Evolutionary conservation across 106 monocot species (phyloP), one percentile per base, ranked within the genome.

Genomic region (Alisma plantagoaquatica): DNA sequence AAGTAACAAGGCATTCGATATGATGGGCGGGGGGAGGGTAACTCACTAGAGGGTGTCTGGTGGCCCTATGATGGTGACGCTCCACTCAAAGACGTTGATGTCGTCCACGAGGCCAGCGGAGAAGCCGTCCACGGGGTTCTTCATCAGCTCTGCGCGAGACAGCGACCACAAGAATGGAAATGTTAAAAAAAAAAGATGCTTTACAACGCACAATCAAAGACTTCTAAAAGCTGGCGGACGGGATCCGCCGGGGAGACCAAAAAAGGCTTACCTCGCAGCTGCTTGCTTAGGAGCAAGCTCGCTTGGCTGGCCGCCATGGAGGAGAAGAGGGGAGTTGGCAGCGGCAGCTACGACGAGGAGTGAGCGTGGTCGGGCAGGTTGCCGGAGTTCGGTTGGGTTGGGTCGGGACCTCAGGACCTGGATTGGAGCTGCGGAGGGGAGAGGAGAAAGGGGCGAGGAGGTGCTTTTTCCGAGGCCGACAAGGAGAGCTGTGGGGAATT

Each of bases 211-310:
- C 14, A 20, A 44, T 38, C 7, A 21, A 22, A 55, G n/a, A n/a
- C n/a, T n/a, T n/a, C n/a, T n/a, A n/a, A n/a, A n/a, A n/a, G n/a
- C n/a, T n/a, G n/a, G n/a, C n/a, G n/a, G n/a, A 55, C n/a, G 33
- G 29, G 29, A 31, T 18, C 23, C 10, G 19, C 3, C n/a, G n/a
- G n/a, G n/a, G n/a, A n/a, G n/a, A 46, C 0, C 46, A 14, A 9
- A n/a, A 29, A 53, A 12, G 1, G 52, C 1, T 0, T 57, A 76
- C 75, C 75, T 70, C 56, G 69, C 29, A 79, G 70, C 35, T 73
- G 78, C 69, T 79, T 73, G 61, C 61, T 64, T 27, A 79, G 78
- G 18, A 79, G 78, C 19, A 79, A 65, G 31, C 60, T 65, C 9
- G 65, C 78, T 51, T 79, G 78, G 65, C 65, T 73, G 22, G 59